Conservation (phyloP, 129 eudicot species). For the Chrysanthemum makinoi region DNA sequence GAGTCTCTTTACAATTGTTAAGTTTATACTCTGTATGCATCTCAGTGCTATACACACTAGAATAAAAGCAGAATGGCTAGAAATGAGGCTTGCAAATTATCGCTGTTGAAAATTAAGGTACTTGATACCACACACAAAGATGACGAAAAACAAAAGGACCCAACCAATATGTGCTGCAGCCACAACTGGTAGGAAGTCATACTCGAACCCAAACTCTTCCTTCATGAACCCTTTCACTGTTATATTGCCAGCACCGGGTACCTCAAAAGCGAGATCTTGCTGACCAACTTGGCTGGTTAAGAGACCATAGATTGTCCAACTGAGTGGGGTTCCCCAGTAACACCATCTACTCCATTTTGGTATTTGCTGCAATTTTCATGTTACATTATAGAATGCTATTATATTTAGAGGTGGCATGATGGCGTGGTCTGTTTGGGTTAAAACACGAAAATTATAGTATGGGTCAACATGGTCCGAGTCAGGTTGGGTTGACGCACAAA, state of each 20-base stretch:
- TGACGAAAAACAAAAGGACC: constrained; percentile 22
- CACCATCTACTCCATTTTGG: constrained; percentile 39
- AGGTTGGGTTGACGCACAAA: too few species aligned
- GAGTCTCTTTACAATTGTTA: too few species aligned
- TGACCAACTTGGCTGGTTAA: constrained; percentile 29
- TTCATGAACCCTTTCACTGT: constrained; percentile 27
- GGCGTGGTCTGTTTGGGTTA: too few species aligned
- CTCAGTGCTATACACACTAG: too few species aligned
- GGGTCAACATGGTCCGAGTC: too few species aligned
- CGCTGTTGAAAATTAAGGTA: constrained; percentile 32
- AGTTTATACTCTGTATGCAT: too few species aligned
- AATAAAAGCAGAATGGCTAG: background rate
- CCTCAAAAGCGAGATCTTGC: constrained; percentile 3
- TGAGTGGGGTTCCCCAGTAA: constrained; percentile 31
- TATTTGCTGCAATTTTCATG: constrained; percentile 17
- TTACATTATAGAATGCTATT: too few species aligned
- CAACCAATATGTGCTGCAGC: constrained; percentile 26
- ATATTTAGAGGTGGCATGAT: too few species aligned
- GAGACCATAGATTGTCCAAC: constrained; percentile 38
- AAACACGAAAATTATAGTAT: too few species aligned
- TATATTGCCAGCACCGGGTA: constrained; percentile 25
- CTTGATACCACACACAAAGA: constrained; percentile 37
- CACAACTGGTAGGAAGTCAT: constrained; percentile 23
- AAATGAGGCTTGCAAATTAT: background rate
- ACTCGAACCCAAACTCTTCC: constrained; percentile 28